Conservation (phyloP, 805 yeast genomes). For the Candida yuanshanica region DNA sequence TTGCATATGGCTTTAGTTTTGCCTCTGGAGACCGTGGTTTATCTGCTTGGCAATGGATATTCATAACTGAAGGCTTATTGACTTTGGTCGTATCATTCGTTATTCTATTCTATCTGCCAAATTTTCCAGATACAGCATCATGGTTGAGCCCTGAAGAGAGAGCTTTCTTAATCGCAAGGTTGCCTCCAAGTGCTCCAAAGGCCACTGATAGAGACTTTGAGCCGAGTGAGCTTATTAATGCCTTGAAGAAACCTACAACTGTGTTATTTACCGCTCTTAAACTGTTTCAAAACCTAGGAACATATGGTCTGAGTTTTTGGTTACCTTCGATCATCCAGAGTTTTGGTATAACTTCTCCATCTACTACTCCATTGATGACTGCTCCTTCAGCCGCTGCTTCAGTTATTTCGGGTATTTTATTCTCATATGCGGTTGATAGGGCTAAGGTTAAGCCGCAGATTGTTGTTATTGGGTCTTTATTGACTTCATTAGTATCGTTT, state of each 20-base stretch:
- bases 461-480: background rate
- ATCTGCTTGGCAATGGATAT: constrained; percentile 20
- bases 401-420: constrained; percentile 10
- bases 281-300: constrained; percentile 12
- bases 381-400: constrained; percentile 15
- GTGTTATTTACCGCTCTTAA: constrained; percentile 8
- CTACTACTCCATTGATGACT: constrained; percentile 29
- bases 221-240: background rate
- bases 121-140: constrained; percentile 16
- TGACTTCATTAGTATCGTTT: constrained; percentile 1
- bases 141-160: constrained; percentile 15
- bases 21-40: constrained; percentile 12
- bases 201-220: constrained; percentile 3
- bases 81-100: constrained; percentile 11
- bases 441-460: constrained; percentile 4
- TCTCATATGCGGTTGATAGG: constrained; percentile 13
- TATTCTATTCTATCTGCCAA: constrained; percentile 11
- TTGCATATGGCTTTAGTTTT: constrained; percentile 19
- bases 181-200: constrained; percentile 6
- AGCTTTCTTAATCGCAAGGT: constrained; percentile 4
- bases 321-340: constrained; percentile 13
- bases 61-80: constrained; percentile 15
- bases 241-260: constrained; percentile 6
- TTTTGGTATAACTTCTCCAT: constrained; percentile 10
- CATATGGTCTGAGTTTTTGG: constrained; percentile 14